Evolutionary conservation across 495 filamentous ascomycete genomes (phyloP).

Genomic region (Hyaloscypha bicolor): DNA sequence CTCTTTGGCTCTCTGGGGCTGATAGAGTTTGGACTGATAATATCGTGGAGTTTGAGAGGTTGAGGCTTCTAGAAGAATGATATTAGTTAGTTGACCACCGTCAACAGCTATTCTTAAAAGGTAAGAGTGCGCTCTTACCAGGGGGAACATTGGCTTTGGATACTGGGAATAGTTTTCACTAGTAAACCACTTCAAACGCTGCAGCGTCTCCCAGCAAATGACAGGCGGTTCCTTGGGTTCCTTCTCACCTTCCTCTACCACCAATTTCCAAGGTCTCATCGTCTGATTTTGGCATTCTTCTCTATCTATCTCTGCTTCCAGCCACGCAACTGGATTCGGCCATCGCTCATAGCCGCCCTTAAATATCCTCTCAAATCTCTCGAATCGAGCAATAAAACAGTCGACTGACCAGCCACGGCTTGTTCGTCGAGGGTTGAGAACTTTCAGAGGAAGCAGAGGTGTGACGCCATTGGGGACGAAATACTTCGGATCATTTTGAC

Average conservation of each 20-base stretch:
- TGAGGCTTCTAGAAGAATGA: not conserved
- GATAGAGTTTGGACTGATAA: slow-evolving; percentile 1
- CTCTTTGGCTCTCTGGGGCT: slow-evolving; percentile 11
- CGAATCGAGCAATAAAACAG: slow-evolving; percentile 13
- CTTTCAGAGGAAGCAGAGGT: not conserved
- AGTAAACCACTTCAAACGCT: not conserved
- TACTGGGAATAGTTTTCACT: not conserved
- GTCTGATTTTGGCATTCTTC: not conserved
- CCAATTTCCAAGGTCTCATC: not conserved
- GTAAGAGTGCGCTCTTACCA: not conserved
- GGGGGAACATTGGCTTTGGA: not conserved
- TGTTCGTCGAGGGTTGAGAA: not conserved
- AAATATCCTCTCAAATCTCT: not conserved
- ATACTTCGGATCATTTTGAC: slow-evolving; percentile 3
- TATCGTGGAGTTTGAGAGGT: not conserved
- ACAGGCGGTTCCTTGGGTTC: not conserved
- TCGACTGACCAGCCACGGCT: slow-evolving; percentile 11
- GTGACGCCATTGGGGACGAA: not conserved
- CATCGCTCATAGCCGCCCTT: slow-evolving; percentile 3
- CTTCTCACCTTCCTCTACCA: not conserved
- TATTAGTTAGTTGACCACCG: not conserved
- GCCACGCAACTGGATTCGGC: slow-evolving; percentile 15
- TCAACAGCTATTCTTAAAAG: not conserved
- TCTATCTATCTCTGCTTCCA: slow-evolving; percentile 7
- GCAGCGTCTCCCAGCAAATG: not conserved